phyloP scores from a whole-genome alignment of 495 filamentous ascomycete species.

The Podospora didyma region DNA sequence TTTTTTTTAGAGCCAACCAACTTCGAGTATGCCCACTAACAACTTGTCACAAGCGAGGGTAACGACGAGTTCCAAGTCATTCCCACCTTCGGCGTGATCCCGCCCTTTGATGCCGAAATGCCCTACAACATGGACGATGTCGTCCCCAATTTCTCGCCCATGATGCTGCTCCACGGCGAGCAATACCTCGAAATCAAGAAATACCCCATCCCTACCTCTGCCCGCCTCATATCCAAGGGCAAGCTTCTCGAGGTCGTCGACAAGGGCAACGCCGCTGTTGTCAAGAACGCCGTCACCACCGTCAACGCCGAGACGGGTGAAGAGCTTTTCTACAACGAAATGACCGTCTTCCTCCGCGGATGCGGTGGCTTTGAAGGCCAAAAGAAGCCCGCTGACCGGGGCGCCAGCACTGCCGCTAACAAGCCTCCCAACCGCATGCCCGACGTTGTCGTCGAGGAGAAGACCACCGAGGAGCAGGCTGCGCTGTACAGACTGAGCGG shows the following conservation, averaged over 20 bases:
- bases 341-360: constrained; percentile 85
- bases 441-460: constrained; percentile 81
- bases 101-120: constrained; percentile 77
- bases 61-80: constrained; percentile 86
- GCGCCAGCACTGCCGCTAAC: constrained; percentile 73
- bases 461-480: constrained; percentile 90
- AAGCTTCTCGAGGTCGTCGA: constrained; percentile 92
- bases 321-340: constrained; percentile 96
- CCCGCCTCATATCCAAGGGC: constrained; percentile 72
- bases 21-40: background rate
- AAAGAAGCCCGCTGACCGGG: constrained; percentile 72
- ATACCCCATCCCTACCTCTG: constrained; percentile 89
- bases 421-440: constrained; percentile 71
- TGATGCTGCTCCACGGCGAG: constrained; percentile 99
- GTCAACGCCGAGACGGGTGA: constrained; percentile 77
- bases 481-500: constrained; percentile 92
- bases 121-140: constrained; percentile 81
- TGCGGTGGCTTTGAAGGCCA: constrained; percentile 89
- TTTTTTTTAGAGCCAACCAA: background rate
- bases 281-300: constrained; percentile 75
- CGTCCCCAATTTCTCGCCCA: constrained; percentile 91
- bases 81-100: constrained; percentile 92
- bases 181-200: constrained; percentile 96
- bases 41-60: constrained; percentile 56
- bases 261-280: constrained; percentile 87